These are phyloP conservation scores for Pestalotiopsis sp. DNA, from an alignment of 2,329 filamentous ascomycete genomes.

Conservation along the genomic window DNA sequence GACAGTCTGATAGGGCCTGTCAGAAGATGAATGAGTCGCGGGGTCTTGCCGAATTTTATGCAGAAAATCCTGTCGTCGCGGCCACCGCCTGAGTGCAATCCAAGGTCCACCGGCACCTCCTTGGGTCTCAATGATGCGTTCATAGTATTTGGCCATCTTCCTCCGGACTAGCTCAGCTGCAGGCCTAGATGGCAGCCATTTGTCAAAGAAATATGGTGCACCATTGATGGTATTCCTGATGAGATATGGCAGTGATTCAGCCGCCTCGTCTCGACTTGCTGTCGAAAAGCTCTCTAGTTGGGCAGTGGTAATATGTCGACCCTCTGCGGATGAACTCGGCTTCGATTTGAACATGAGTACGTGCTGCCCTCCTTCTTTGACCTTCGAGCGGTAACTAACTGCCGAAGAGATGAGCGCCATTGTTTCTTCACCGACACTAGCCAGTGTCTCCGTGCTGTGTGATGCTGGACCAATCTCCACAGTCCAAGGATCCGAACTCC, in stretches of 20 bases:
- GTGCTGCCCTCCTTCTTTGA: slow-evolving; percentile 39
- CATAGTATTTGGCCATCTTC: slow-evolving; percentile 28
- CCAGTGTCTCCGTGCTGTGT: slow-evolving; percentile 19
- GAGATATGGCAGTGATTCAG: slow-evolving; percentile 34
- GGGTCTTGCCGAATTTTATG: slow-evolving; percentile 37
- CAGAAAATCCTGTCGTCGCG: slow-evolving; percentile 62
- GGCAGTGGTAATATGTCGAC: not conserved
- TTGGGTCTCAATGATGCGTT: slow-evolving; percentile 35
- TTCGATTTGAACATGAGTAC: slow-evolving; percentile 44
- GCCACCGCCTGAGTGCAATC: slow-evolving; percentile 51
- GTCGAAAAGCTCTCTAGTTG: slow-evolving; percentile 21
- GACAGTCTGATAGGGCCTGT: slow-evolving; percentile 46
- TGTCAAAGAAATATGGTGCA: slow-evolving; percentile 45
- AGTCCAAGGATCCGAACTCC: slow-evolving; percentile 41
- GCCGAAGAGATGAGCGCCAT: slow-evolving; percentile 47
- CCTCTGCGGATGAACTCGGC: slow-evolving; percentile 23
- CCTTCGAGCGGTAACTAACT: slow-evolving; percentile 49
- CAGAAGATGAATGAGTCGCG: slow-evolving; percentile 19
- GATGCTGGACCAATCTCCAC: slow-evolving; percentile 31
- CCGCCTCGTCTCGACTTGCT: slow-evolving; percentile 20
- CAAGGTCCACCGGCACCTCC: slow-evolving; percentile 49
- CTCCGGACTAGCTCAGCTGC: slow-evolving; percentile 39
- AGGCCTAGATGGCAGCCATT: slow-evolving; percentile 48
- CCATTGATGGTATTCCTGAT: slow-evolving; percentile 39
- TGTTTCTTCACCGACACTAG: slow-evolving; percentile 44